Base-by-base conservation (phyloP, 768 basidiomycete species). In the Cyathus striatus region DNA sequence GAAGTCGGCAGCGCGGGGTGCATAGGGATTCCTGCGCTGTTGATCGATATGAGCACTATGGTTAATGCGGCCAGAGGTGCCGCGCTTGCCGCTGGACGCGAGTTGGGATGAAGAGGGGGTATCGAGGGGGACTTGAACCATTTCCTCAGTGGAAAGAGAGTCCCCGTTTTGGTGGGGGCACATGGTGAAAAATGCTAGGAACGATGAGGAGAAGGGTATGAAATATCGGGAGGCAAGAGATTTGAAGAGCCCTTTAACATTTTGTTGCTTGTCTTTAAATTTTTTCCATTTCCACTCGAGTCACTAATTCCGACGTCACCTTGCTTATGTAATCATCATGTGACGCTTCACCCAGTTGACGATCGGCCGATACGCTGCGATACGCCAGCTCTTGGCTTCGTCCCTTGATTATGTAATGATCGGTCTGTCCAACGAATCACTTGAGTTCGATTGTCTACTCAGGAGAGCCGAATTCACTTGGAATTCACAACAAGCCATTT, bases 1-100 rank as follows among this genome's bases (percentile, higher is more conserved):
- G 63, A 94, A 94, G 63, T 95, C 92, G 17, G 88, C 80, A 13
- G 89, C 88, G n/a, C 92, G 79, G 9, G 91, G 84, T 25, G 87
- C 91, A 60, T 95, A 95, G 12, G 90, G 86, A 59, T 92, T 92
- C 44, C 69, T 63, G 16, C 58, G 68, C 45, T 72, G 76, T 40
- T 66, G 61, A 20, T 70, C 60, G 37, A 53, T 48, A 39, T 60
- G 52, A 16, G 65, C 56, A 45, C 64, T 61, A 30, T 18, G 38
- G 64, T 67, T 14, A 64, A 62, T 23, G 65, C 63, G 33, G 54
- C 47, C 32, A 57, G 66, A 36, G 42, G 66, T 68, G 37, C 64
- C 72, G 42, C 70, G 56, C 62, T 77, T 81, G 40, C 71, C 69
- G 45, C 63, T 66, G 47, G 50, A 61, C 42, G 58, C n/a, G n/a